Base-by-base conservation (phyloP, 768 basidiomycete genomes). In the Boletus sp. region DNA sequence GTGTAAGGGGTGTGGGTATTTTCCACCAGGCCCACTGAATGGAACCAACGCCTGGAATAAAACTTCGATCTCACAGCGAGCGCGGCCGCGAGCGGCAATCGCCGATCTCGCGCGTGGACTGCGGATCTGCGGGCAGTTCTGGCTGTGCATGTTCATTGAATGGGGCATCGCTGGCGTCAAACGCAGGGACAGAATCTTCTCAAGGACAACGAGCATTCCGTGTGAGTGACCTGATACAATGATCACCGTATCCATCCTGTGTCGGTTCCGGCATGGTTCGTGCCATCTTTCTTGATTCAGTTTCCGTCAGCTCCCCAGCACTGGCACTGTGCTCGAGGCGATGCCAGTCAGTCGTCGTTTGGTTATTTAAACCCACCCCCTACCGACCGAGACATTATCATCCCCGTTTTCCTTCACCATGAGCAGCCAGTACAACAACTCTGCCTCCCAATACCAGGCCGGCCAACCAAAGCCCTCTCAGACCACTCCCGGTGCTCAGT, bases 221-320 rank as follows among this genome's bases (percentile, higher is more conserved):
- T 68, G 64, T 62, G 67, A 65, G 55, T 10, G 35, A 18, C 41
- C 40, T n/a, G 54, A 51, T 29, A 54, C 37, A 61, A 66, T 58
- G 58, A 62, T 64, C 55, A 35, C 60, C 57, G 57, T 51, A 49
- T 64, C 68, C 36, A 58, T 56, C 62, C 58, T 63, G 60, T 61
- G 58, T 71, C 69, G 70, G 66, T 66, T 62, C 70, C 69, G 71
- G 65, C 60, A 63, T 61, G n/a, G 18, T 37, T 59, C 32, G 7
- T 30, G 41, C 49, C 54, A 55, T 60, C 58, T 59, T 60, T 68
- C 57, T 68, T 68, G 58, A 55, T 63, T 47, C 57, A 52, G 52
- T 47, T 40, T 52, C 56, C 47, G 57, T 62, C 67, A 60, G 30
- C 53, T 45, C 64, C 57, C 40, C 54, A 50, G 51, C 54, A 42